These are phyloP conservation scores for Rhodotorula sphaerocarpa DNA, from an alignment of 768 basidiomycete genomes.

Conservation along the genomic window DNA sequence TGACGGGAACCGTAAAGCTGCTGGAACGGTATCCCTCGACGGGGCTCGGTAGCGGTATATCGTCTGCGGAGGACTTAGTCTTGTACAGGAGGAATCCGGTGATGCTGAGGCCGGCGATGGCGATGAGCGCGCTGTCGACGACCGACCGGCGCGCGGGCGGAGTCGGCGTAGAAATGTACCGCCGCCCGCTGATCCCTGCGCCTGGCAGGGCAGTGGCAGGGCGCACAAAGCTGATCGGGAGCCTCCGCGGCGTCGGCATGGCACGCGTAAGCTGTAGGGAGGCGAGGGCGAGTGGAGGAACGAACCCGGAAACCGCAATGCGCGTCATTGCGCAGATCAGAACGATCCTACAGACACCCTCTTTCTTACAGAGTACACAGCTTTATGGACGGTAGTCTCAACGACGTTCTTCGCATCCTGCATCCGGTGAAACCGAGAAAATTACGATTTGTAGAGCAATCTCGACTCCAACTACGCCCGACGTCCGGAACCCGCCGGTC, in stretches of 20 bases:
- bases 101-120: slow-evolving; percentile 7
- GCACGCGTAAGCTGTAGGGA: not conserved
- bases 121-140: slow-evolving; percentile 24
- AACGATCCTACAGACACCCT: no score
- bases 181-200: not conserved
- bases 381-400: no score
- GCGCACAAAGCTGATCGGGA: not conserved
- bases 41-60: no score
- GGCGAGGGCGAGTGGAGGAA: not conserved
- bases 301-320: no score
- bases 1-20: slow-evolving; percentile 30
- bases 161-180: not conserved
- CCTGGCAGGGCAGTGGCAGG: not conserved
- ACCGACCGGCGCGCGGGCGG: not conserved
- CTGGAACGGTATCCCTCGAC: not conserved
- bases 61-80: not conserved
- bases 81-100: slow-evolving; percentile 21
- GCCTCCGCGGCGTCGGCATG: not conserved
- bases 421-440: no score
- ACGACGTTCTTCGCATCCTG: no score
- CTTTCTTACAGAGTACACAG: no score
- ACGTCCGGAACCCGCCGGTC: not conserved
- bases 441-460: no score
- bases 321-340: no score
- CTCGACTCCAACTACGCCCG: no score